A percentile compares a stretch with the other conserved stretches of the same genome.
Evolutionary conservation across 495 filamentous ascomycete genomes (phyloP).

Genomic region (Aspergillus sparsus): DNA sequence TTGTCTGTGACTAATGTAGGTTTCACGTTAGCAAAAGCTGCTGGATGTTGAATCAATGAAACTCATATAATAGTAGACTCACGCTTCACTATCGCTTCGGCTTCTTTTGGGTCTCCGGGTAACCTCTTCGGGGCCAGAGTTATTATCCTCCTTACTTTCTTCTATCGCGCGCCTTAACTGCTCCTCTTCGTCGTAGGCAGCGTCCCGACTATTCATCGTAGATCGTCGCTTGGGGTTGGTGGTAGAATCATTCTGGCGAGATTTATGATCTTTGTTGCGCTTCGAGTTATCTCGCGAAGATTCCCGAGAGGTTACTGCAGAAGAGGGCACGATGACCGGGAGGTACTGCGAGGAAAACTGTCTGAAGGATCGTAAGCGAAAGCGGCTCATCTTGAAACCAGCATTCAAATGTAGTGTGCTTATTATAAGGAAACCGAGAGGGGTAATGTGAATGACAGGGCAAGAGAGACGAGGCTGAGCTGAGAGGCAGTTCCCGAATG

Average conservation of each 20-base stretch:
- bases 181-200: conserved; percentile 94
- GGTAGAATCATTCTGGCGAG: conserved; percentile 46
- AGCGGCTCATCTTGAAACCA: conserved; percentile 8
- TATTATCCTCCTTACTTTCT: conserved; percentile 79
- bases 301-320: conserved; percentile 47
- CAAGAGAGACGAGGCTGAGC: conserved; percentile 5
- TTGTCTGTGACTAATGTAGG: conserved; percentile 51
- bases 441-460: conserved; percentile 6
- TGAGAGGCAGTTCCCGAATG: background rate
- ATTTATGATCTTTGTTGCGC: conserved; percentile 50
- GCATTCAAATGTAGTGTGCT: background rate
- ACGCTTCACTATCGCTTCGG: conserved; percentile 94
- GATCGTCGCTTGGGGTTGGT: conserved; percentile 75
- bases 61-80: conserved; percentile 38
- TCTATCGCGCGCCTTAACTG: conserved; percentile 86
- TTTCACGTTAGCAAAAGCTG: conserved; percentile 25
- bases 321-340: conserved; percentile 56
- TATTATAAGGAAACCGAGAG: background rate
- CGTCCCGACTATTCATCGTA: conserved; percentile 96
- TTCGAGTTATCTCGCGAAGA: conserved; percentile 49
- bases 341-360: conserved; percentile 69
- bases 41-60: background rate
- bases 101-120: conserved; percentile 74
- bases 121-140: conserved; percentile 45
- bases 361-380: conserved; percentile 46